A percentile compares a stretch with the other conserved stretches of the same genome.
These are phyloP conservation scores for Zea luxurians DNA, from an alignment of 176 grass and related monocot genomes.

Conservation along the genomic window DNA sequence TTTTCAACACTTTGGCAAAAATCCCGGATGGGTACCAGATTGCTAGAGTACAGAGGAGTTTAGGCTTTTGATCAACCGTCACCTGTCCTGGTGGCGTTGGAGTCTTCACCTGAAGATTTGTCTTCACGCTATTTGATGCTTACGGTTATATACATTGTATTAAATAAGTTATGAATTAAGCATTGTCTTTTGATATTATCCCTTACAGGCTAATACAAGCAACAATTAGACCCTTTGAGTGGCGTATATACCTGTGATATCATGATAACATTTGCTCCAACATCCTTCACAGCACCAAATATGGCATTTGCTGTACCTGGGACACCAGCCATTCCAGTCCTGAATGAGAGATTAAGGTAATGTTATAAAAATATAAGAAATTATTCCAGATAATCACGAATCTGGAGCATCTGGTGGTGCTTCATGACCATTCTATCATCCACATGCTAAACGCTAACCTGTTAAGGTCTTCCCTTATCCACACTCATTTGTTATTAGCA, in stretches of 20 bases:
- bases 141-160: no score
- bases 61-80: no score
- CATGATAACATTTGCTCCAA: slow-evolving; percentile 92
- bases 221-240: no score
- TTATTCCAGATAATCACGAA: slow-evolving; percentile 5
- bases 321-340: slow-evolving; percentile 92
- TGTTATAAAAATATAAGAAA: slow-evolving; percentile 12
- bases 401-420: background rate
- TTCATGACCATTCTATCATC: background rate
- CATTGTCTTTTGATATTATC: no score
- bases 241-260: slow-evolving; percentile 68
- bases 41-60: no score
- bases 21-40: no score
- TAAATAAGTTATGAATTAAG: no score
- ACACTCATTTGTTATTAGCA: background rate
- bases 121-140: no score
- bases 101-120: no score
- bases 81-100: no score
- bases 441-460: background rate
- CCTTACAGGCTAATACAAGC: no score
- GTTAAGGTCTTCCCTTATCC: background rate
- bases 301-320: slow-evolving; percentile 85
- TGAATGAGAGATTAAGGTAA: slow-evolving; percentile 36
- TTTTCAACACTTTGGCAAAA: no score
- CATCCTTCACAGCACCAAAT: slow-evolving; percentile 81